A percentile compares a stretch with the other conserved stretches of the same genome.
Evolutionary conservation across 805 yeast species (phyloP).

Genomic region (Yarrowia porcina): DNA sequence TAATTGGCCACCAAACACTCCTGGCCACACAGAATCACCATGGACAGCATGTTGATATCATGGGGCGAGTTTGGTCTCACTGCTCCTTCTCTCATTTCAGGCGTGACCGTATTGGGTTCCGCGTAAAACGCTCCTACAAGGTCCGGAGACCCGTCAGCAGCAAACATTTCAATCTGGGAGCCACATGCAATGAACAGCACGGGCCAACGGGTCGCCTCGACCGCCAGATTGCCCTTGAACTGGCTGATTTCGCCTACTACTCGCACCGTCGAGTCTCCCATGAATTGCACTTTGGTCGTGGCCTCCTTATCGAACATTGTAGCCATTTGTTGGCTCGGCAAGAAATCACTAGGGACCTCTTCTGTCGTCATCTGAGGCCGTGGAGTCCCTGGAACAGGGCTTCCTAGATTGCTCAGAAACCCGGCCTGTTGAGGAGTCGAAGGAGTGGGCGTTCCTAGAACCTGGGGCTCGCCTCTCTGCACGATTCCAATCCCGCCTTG

Average conservation of each 20-base stretch:
- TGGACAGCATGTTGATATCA: conserved; percentile 1
- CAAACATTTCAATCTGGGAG: conserved; percentile 9
- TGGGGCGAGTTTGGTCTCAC: conserved; percentile 2
- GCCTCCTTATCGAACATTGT: conserved; percentile 11
- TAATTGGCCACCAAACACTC: conserved; percentile 1
- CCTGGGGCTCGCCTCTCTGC: neutral
- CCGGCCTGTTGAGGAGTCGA: conserved; percentile 16
- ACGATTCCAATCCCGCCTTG: neutral
- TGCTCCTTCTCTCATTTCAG: conserved; percentile 8
- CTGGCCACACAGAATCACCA: neutral
- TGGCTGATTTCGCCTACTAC: neutral
- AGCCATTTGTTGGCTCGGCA: conserved; percentile 19
- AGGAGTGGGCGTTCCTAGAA: conserved; percentile 1
- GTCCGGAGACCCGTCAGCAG: neutral
- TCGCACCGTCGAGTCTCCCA: neutral
- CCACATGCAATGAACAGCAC: conserved; percentile 11
- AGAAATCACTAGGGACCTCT: neutral
- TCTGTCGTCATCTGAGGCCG: neutral
- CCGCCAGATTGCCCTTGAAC: conserved; percentile 13
- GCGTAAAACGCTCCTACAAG: conserved; percentile 1
- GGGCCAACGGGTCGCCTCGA: conserved; percentile 19
- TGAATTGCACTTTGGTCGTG: conserved; percentile 6
- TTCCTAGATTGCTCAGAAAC: conserved; percentile 3
- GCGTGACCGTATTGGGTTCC: neutral
- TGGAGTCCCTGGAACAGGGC: conserved; percentile 5